These are phyloP conservation scores for Ophiostoma fasciatum DNA, from an alignment of 2,329 filamentous ascomycete genomes.

Conservation along the genomic window DNA sequence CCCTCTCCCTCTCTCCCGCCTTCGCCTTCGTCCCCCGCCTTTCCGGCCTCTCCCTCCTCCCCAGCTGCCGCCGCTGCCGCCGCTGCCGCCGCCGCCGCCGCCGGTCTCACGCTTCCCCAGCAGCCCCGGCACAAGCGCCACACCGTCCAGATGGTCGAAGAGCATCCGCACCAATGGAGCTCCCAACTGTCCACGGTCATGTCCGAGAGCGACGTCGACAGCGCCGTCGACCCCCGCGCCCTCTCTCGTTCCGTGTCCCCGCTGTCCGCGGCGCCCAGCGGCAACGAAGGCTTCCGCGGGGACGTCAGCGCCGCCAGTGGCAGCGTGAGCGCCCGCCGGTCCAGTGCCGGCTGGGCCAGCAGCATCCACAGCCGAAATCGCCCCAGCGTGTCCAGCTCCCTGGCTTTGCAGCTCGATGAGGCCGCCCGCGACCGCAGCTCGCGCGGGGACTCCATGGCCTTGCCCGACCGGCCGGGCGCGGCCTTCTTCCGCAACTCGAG, in stretches of 20 bases:
- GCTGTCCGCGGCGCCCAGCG: conserved; percentile 23
- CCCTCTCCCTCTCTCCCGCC: conserved; percentile 12
- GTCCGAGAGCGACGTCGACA: conserved; percentile 44
- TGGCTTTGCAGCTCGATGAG: conserved; percentile 30
- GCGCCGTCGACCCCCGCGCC: conserved; percentile 23
- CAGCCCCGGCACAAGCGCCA: conserved; percentile 15
- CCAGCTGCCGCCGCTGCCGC: no score
- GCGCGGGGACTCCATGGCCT: conserved; percentile 25
- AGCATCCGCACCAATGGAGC: conserved; percentile 44
- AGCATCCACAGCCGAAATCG: conserved; percentile 36
- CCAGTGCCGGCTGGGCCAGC: conserved; percentile 31
- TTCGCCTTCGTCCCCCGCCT: conserved; percentile 3
- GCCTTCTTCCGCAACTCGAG: conserved; percentile 20
- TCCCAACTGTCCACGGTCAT: conserved; percentile 48
- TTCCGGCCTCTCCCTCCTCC: no score
- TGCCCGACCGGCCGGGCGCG: conserved; percentile 32
- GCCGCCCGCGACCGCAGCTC: conserved; percentile 15
- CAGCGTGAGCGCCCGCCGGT: conserved; percentile 20
- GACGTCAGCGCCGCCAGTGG: conserved; percentile 15
- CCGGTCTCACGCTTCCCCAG: conserved; percentile 5
- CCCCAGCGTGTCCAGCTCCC: conserved; percentile 41
- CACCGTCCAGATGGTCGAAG: conserved; percentile 29
- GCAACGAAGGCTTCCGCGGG: conserved; percentile 12
- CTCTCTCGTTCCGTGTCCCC: conserved; percentile 33
- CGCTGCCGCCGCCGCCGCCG: no score